A percentile compares a stretch with the other conserved stretches of the same genome.
phyloP scores from a whole-genome alignment of 2,329 filamentous ascomycete species.

The Pyrenochaeta sp. region DNA sequence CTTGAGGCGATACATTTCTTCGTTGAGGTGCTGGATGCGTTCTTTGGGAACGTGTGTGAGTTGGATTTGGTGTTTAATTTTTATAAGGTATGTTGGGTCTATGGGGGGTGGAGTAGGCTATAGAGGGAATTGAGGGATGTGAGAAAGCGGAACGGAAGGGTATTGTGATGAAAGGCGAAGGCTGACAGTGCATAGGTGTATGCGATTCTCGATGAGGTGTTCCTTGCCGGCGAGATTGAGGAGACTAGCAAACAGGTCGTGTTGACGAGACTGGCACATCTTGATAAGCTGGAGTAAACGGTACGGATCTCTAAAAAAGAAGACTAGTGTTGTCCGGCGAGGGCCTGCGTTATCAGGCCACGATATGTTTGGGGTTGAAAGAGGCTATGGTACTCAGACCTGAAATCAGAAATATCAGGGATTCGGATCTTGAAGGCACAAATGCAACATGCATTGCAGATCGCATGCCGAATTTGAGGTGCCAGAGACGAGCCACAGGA shows the following conservation, averaged over 20 bases:
- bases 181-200: conserved; percentile 71
- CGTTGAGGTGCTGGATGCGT: conserved; percentile 96
- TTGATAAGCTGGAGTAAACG: conserved; percentile 88
- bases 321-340: background rate
- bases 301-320: background rate
- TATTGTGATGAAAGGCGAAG: background rate
- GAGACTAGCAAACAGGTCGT: conserved; percentile 99
- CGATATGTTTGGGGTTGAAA: background rate
- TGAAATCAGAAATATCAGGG: background rate
- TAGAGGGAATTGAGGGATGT: too few relatives aligned
- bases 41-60: conserved; percentile 99
- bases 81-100: conserved; percentile 64
- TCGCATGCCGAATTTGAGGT: background rate
- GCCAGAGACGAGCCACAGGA: background rate
- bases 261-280: conserved; percentile 88
- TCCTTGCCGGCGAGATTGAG: conserved; percentile 96
- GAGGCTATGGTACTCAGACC: background rate
- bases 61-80: conserved; percentile 84
- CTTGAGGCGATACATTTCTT: conserved; percentile 99
- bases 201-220: conserved; percentile 97
- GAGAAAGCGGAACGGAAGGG: too few relatives aligned
- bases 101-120: background rate
- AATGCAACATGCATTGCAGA: background rate
- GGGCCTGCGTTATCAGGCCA: background rate
- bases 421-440: background rate